Evolutionary conservation across 192 early-diverging fungal species (phyloP), one percentile per base, ranked within the genome.

Genomic region (Umbelopsis sp.): DNA sequence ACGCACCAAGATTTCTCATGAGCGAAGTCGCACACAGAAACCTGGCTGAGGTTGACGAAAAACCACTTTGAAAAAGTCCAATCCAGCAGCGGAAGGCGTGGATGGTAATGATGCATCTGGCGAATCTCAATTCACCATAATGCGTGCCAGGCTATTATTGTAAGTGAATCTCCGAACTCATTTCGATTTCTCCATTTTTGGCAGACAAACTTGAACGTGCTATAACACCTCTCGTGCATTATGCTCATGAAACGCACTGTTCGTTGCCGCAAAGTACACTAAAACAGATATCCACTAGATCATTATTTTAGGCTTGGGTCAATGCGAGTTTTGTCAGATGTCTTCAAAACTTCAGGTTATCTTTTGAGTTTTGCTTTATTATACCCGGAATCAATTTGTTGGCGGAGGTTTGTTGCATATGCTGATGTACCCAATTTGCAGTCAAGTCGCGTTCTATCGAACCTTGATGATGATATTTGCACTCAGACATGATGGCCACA

Each of bases 1-100:
- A 61, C 12, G 5, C 30, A 30, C 33, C 27, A 37, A 18, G 55
- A 61, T 61, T 61, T 61, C 55, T 61, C 55, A 61, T 61, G 55
- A 61, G 30, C 55, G 30, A 18, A 16, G 55, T 61, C 15, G 27
- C 12, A 55, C 52, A 61, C 55, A 61, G 22, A 11, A 23, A 25
- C 20, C 8, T 25, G 25, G 22, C 25, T 52, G 51, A 52, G n/a
- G 8, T 3, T 52, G n/a, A 6, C 5, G 37, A 41, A 41, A 41
- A 41, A 10, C 37, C 2, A 41, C 37, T 41, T 41, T 9, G 37
- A 41, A 41, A 41, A 41, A 3, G 27, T 1, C 27, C 37, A 41
- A 41, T 41, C 37, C 37, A 41, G 37, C 10, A 52, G 1, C 21
- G 22, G 25, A 52, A 13, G 51, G 0, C 12, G 51, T 52, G 51